Conservation (phyloP, 495 filamentous ascomycete species). For the Xylaria bambusicola region DNA sequence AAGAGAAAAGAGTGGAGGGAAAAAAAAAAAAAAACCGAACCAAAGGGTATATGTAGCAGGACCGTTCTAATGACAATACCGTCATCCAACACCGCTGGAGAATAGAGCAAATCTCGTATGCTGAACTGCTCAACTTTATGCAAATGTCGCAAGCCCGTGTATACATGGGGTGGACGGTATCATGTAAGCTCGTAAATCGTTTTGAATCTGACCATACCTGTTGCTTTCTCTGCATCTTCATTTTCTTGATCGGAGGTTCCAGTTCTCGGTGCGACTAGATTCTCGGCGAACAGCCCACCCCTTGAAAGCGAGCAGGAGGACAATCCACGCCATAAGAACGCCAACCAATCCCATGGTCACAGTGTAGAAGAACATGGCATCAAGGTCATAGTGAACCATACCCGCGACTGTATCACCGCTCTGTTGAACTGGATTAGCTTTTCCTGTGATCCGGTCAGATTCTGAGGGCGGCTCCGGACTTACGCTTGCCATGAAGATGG, state of each 20-base stretch:
- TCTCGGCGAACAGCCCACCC: constrained; percentile 80
- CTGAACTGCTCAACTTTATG: constrained; percentile 13
- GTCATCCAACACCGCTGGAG: constrained; percentile 9
- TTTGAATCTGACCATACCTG: no score
- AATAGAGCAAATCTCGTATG: constrained; percentile 9
- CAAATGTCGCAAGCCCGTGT: constrained; percentile 1
- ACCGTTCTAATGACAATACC: neutral
- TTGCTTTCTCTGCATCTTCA: neutral
- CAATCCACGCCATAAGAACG: constrained; percentile 83
- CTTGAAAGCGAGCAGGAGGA: constrained; percentile 79
- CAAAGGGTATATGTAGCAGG: constrained; percentile 2
- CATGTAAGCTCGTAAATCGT: constrained; percentile 1
- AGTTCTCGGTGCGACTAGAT: constrained; percentile 23
- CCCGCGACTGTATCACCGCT: constrained; percentile 70
- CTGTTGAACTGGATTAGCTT: constrained; percentile 36
- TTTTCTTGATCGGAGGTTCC: constrained; percentile 19
- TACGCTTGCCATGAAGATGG: constrained; percentile 92
- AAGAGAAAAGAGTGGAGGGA: no score
- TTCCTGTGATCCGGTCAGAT: neutral
- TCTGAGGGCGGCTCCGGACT: constrained; percentile 35
- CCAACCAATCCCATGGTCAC: constrained; percentile 82
- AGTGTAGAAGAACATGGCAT: constrained; percentile 93
- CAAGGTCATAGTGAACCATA: constrained; percentile 71
- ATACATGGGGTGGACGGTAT: neutral
- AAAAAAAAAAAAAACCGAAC: no score